phyloP scores from a whole-genome alignment of 495 filamentous ascomycete species.

The Penicillium crystallinum region DNA sequence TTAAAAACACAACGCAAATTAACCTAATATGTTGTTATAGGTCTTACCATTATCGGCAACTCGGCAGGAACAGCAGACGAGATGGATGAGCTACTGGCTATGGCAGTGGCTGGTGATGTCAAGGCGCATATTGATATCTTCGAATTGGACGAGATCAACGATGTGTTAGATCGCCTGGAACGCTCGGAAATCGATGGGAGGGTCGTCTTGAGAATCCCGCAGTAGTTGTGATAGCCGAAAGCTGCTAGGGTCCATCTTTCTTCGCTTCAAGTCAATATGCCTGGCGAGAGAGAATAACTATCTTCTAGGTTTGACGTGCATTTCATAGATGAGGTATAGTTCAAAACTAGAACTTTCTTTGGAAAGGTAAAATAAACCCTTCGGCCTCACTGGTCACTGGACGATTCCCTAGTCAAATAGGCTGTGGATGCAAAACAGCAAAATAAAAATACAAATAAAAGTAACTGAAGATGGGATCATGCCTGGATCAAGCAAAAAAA shows the following conservation, averaged over 20 bases:
- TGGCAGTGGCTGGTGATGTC: constrained; percentile 38
- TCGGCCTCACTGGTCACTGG: too few species aligned
- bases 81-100: constrained; percentile 36
- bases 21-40: constrained; percentile 9
- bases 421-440: too few species aligned
- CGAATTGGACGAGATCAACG: constrained; percentile 35
- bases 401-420: too few species aligned
- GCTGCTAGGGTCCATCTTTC: too few species aligned
- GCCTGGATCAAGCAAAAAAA: too few species aligned
- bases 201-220: constrained; percentile 37
- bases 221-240: constrained; percentile 6
- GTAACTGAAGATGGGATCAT: too few species aligned
- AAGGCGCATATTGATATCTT: constrained; percentile 37
- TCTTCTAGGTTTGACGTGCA: neutral
- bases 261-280: too few species aligned
- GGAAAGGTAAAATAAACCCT: too few species aligned
- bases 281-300: neutral
- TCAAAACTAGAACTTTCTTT: too few species aligned
- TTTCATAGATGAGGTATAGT: too few species aligned
- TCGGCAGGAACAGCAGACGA: constrained; percentile 37
- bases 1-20: neutral
- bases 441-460: too few species aligned
- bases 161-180: constrained; percentile 35
- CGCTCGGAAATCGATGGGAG: constrained; percentile 40
- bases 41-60: constrained; percentile 38